These are phyloP conservation scores for Emergomyces orientalis DNA, from an alignment of 2,329 filamentous ascomycete genomes.

Conservation along the genomic window DNA sequence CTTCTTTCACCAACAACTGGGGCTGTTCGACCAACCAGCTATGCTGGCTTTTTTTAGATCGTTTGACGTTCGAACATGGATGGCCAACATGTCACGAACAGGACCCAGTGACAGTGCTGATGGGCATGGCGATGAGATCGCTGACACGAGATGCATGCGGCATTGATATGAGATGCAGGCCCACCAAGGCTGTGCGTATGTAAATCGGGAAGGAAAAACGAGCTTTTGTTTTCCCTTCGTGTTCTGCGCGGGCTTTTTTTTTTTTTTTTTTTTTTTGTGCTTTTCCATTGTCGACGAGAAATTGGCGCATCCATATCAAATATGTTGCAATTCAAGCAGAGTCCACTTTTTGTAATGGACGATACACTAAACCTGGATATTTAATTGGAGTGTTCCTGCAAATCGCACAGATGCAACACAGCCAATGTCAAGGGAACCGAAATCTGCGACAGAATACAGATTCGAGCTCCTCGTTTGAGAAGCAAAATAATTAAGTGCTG, in stretches of 20 bases:
- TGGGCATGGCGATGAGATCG: not conserved
- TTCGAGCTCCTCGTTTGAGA: not conserved
- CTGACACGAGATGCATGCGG: not conserved
- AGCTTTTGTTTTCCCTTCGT: not conserved
- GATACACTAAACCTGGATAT: not conserved
- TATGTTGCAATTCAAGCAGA: not conserved
- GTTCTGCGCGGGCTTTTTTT: not conserved
- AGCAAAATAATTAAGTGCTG: not conserved
- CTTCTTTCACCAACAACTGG: not conserved
- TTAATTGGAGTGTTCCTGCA: not conserved
- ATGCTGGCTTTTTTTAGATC: constrained; percentile 2
- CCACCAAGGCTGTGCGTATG: not conserved
- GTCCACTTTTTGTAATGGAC: not conserved
- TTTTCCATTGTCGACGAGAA: not conserved
- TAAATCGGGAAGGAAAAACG: no score
- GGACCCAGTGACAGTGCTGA: not conserved
- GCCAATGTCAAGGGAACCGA: not conserved
- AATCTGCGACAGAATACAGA: not conserved
- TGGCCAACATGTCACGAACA: not conserved
- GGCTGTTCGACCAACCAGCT: not conserved
- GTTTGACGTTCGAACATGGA: not conserved
- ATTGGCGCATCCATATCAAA: not conserved
- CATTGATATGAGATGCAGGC: not conserved
- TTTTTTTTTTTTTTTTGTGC: not conserved
- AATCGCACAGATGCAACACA: not conserved